Percentiles rank a stretch among this genome's conserved stretches.
phyloP scores from a whole-genome alignment of 768 basidiomycete species.

The Leccinum arenicola region DNA sequence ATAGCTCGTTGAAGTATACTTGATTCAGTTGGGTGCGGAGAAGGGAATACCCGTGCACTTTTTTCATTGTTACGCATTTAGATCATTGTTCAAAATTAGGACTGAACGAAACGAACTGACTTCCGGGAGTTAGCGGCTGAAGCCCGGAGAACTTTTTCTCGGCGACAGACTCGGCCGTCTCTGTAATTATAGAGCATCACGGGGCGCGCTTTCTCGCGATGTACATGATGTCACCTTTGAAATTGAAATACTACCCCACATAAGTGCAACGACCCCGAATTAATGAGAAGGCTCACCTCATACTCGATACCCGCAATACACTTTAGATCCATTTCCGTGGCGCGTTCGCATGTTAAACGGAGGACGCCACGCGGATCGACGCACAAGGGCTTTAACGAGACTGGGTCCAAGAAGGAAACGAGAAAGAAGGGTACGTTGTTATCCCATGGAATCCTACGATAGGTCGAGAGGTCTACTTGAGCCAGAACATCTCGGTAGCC shows the following conservation, averaged over 20 bases:
- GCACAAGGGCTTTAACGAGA: slow-evolving; percentile 68
- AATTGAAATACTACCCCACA: slow-evolving; percentile 73
- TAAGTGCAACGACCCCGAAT: slow-evolving; percentile 4
- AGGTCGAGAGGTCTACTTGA: slow-evolving; percentile 81
- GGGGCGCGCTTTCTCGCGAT: neutral
- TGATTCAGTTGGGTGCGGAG: slow-evolving; percentile 88
- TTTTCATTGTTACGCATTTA: slow-evolving; percentile 5
- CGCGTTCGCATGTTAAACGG: slow-evolving; percentile 51
- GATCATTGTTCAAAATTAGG: neutral
- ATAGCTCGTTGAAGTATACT: slow-evolving; percentile 86
- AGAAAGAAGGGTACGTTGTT: slow-evolving; percentile 91
- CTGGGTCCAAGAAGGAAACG: slow-evolving; percentile 85
- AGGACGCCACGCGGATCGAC: slow-evolving; percentile 89
- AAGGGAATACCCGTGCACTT: slow-evolving; percentile 97
- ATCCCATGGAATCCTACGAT: slow-evolving; percentile 90
- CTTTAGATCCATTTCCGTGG: slow-evolving; percentile 46
- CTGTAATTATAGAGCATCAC: slow-evolving; percentile 37
- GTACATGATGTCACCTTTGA: slow-evolving; percentile 58
- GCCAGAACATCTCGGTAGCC: slow-evolving; percentile 92
- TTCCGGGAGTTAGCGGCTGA: slow-evolving; percentile 86
- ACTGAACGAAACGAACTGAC: slow-evolving; percentile 46
- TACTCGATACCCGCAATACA: slow-evolving; percentile 91
- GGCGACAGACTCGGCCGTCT: slow-evolving; percentile 73
- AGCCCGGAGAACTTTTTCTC: slow-evolving; percentile 78
- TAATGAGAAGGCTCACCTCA: slow-evolving; percentile 54